Evolutionary conservation across 768 basidiomycete species (phyloP).

Genomic region (Pseudohyphozyma bogoriensis): DNA sequence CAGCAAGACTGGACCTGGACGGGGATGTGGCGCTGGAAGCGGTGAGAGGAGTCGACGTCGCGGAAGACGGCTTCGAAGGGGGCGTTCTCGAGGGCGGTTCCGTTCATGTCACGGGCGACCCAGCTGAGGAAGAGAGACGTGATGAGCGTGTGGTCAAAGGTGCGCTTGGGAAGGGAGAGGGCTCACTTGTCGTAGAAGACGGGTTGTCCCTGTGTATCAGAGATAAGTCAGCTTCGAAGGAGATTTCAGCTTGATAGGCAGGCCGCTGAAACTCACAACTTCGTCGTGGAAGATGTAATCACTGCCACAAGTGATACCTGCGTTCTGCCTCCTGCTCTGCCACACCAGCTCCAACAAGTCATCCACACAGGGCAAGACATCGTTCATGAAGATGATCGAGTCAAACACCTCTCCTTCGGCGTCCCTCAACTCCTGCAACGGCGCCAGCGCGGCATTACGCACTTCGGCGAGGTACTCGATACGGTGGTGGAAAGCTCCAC

Average conservation of each 20-base stretch:
- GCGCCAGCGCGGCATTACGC: constrained; percentile 94
- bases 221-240: not conserved
- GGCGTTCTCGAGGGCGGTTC: constrained; percentile 93
- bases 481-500: constrained; percentile 95
- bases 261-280: constrained; percentile 49
- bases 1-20: constrained; percentile 96
- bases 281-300: constrained; percentile 99
- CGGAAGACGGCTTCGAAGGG: constrained; percentile 94
- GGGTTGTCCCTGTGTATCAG: constrained; percentile 51
- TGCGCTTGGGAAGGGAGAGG: not conserved
- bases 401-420: constrained; percentile 89
- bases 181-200: constrained; percentile 62
- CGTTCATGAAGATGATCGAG: constrained; percentile 98
- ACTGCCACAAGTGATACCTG: constrained; percentile 93
- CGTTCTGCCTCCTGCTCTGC: constrained; percentile 86
- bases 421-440: constrained; percentile 85
- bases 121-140: constrained; percentile 49
- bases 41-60: constrained; percentile 58
- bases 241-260: no score
- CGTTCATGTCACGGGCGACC: constrained; percentile 98
- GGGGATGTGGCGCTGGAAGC: constrained; percentile 86
- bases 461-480: constrained; percentile 99
- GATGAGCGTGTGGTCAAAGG: not conserved
- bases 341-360: constrained; percentile 95
- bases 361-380: constrained; percentile 93